Evolutionary conservation across 2,329 filamentous ascomycete genomes (phyloP), one percentile per base, ranked within the genome.

Genomic region (Talaromyces islandicus): DNA sequence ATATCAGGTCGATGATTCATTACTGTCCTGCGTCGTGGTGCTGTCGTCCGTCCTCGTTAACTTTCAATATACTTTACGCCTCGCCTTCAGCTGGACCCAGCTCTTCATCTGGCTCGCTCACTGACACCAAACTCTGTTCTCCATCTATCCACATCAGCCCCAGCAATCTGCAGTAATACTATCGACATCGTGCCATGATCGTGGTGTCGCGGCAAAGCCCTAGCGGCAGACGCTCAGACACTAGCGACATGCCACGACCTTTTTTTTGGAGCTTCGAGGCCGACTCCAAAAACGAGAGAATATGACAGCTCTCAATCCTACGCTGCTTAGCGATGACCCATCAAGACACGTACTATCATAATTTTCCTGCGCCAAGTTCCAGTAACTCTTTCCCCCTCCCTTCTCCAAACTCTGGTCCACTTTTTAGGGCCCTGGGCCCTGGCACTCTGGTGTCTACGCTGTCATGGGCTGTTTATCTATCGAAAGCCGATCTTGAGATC

Each of bases 241-340:
- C 54, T 53, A 43, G 27, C 48, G 17, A 46, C 43, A 29, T 52
- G 25, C 48, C 48, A 52, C 17, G 24, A 24, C 48, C 6, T 52
- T 29, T 27, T 52, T 29, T 52, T 52, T 29, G 14, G 19, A 52
- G 25, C 12, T 52, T 29, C 27, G 17, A 9, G 25, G 11, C 24
- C 24, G 25, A 52, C 25, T 52, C 48, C 29, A 51, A 27, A 56
- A 32, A 35, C 14, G 29, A 55, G 21, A 54, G 32, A 63, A 63
- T 63, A 60, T 63, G 61, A 63, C 53, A 63, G 59, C 61, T 63
- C 61, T 46, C 43, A 61, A 61, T 51, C 30, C 43, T 32, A 32
- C 24, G 27, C 32, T 53, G n/a, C 24, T 48, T 54, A 25, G 55
- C 54, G 27, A 35, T 12, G 32, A 25, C 24, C 35, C 21, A 38